Evolutionary conservation across 139 green algal species (phyloP).

Genomic region (Chlorella sp.): DNA sequence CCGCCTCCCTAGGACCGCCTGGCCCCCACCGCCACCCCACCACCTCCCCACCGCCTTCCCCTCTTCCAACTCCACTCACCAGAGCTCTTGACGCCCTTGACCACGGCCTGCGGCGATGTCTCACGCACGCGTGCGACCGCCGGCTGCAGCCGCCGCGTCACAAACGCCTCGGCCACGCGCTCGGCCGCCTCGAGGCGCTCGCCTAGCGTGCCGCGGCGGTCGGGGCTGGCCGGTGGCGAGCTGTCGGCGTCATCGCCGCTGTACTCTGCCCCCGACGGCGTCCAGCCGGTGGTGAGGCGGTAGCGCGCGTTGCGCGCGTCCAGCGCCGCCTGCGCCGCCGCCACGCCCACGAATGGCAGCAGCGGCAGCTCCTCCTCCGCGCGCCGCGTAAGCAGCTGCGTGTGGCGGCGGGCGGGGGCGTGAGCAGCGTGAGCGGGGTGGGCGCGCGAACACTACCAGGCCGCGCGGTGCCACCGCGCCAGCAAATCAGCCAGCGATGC

Average conservation of each 20-base stretch:
- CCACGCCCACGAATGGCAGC: slow-evolving; percentile 57
- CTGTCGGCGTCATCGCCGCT: neutral
- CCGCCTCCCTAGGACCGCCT: too few species aligned
- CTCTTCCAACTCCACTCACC: too few species aligned
- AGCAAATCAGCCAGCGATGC: neutral
- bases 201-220: slow-evolving; percentile 2
- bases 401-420: too few species aligned
- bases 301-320: slow-evolving; percentile 67
- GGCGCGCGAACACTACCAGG: too few species aligned
- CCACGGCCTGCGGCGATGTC: slow-evolving; percentile 47
- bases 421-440: neutral
- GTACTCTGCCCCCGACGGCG: neutral
- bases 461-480: too few species aligned
- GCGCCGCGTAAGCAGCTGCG: slow-evolving; percentile 55
- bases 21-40: too few species aligned
- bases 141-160: slow-evolving; percentile 59
- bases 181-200: slow-evolving; percentile 69
- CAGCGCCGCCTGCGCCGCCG: slow-evolving; percentile 59
- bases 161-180: slow-evolving; percentile 71
- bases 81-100: slow-evolving; percentile 55
- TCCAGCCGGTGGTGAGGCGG: slow-evolving; percentile 22
- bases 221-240: neutral
- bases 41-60: too few species aligned
- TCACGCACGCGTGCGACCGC: slow-evolving; percentile 51
- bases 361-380: slow-evolving; percentile 46